phyloP scores from a whole-genome alignment of 257 asterid species.

The Vinca minor region DNA sequence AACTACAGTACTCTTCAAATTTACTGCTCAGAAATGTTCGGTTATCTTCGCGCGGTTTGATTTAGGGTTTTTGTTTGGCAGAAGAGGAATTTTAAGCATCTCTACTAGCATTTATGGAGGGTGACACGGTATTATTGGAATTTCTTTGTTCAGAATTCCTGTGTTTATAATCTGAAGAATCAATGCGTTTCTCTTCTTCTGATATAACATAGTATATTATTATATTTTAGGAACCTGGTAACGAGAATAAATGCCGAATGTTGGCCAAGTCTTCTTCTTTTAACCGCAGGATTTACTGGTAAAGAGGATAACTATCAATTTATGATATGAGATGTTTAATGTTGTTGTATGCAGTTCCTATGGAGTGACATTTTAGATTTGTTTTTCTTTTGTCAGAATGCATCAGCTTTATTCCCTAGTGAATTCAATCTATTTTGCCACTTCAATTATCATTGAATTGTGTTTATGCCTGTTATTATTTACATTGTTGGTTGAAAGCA shows the following conservation, averaged over 20 bases:
- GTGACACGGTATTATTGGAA: slow-evolving; percentile 8
- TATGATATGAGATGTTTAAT: background rate
- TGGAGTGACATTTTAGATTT: no score
- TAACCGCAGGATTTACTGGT: slow-evolving; percentile 61
- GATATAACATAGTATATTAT: background rate
- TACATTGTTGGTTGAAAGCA: slow-evolving; percentile 3
- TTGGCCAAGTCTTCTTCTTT: slow-evolving; percentile 46
- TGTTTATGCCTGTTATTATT: background rate
- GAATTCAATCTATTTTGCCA: no score
- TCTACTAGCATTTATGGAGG: background rate
- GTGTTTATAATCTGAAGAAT: background rate
- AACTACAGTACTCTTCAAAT: no score
- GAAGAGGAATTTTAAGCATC: background rate
- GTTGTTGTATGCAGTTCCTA: no score
- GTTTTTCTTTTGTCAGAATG: no score
- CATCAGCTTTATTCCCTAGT: no score
- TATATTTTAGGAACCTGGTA: slow-evolving; percentile 30
- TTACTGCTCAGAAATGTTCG: slow-evolving; percentile 3
- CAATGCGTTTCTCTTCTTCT: background rate
- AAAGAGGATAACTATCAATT: background rate
- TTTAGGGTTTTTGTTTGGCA: background rate
- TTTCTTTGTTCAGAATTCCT: background rate
- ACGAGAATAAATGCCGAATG: slow-evolving; percentile 22
- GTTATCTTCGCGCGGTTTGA: background rate
- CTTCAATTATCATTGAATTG: no score